Base-by-base conservation (phyloP, 2,329 filamentous ascomycete genomes). In the Colletotrichum eremochloae region DNA sequence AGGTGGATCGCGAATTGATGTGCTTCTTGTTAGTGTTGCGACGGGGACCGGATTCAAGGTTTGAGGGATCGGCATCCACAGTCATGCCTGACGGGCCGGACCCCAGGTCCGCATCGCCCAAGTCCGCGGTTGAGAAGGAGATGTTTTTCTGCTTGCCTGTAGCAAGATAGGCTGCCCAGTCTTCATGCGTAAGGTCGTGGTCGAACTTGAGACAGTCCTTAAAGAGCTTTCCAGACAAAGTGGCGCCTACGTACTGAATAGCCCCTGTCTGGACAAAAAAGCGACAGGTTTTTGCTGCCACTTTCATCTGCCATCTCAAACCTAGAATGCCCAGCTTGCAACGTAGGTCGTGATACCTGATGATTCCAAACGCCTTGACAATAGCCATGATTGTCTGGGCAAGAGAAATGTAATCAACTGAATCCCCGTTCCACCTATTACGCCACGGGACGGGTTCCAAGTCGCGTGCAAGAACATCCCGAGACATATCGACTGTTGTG, bases 131-230 rank as follows among this genome's bases (percentile, higher is more conserved):
- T 14, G 46, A 52, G 14, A 53, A 40, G 7, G 53, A 44, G 2
- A 50, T 48, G 31, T 15, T 72, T 44, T 67, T 75, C 70, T 72
- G 68, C 60, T 82, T 85, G 2, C 84, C 88, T 0, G 87, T 88
- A 2, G 86, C 84, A 31, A 89, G 81, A 70, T 88, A 89, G 24
- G 85, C 80, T 8, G 84, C 81, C 89, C 89, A 91, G 74, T 91
- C 89, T 31, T 87, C 85, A 1, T 85, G 76, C 15, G 85, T 88
- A 42, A 90, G 84, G 8, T 90, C 88, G 56, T 89, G 83, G 58
- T 86, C 80, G 68, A 86, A 91, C 74, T 88, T 89, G 73, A 91
- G 83, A 75, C 90, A 91, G 75, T 91, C 89, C 75, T 89, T 90
- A 81, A 88, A 90, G 7, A 91, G 81, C 67, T 85, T 85, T 44